Evolutionary conservation across 2,329 filamentous ascomycete species (phyloP), one percentile per base, ranked within the genome.

Genomic region (Diaporthe citrichinensis): DNA sequence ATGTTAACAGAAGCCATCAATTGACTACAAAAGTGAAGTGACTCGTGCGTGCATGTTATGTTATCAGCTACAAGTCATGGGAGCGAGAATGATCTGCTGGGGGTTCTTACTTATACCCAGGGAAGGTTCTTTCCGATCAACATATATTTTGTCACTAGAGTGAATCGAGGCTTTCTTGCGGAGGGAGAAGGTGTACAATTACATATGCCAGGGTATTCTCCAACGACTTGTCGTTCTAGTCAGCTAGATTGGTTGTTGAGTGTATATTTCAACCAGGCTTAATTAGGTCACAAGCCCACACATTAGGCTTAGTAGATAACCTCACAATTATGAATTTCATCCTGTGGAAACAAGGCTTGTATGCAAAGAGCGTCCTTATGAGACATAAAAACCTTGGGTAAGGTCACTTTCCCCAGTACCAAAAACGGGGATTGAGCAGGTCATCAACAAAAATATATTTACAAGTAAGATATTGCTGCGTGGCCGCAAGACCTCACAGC

Each of bases 401-500:
- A 20, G 3, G 31, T 36, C 55, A 58, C 28, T 5, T 44, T 3
- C 5, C 14, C 14, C 14, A 10, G 1, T 53, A 25, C 23, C 14
- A 4, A 36, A 2, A 14, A 6, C 8, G 9, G 7, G 17, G 25
- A 12, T 51, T 5, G 39, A 3, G n/a, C n/a, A 4, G n/a, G 28
- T 5, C 23, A 17, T 51, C 2, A 15, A 25, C 23, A 8, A 17
- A 6, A 20, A 53, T 17, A 14, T 68, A 68, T 68, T 28, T 53
- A 68, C 65, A 68, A 39, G 34, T 5, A 51, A 25, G 14, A 23
- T 8, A 39, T 12, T 17, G 44, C 36, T 34, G 44, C 23, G n/a
- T 25, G 28, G 20, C 44, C 28, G 8, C 6, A 3, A 8, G 2
- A 3, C 36, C 25, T 61, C 74, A 79, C 81, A 85, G 78, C 17